Evolutionary conservation across 257 asterid genomes (phyloP).

Genomic region (Salvia hispanica): DNA sequence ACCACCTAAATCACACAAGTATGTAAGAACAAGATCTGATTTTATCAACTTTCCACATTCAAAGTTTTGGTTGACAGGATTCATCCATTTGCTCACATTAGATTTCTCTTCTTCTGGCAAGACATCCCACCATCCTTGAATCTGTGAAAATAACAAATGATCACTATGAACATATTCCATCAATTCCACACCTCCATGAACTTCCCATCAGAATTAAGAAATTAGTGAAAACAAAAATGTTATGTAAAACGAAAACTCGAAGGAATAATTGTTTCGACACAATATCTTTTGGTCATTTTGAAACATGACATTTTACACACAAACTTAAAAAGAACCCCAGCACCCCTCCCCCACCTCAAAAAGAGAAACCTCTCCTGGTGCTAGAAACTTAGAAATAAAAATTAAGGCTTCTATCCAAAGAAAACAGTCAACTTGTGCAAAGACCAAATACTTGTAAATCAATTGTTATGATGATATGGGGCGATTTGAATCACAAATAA

Average conservation of each 20-base stretch:
- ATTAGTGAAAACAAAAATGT: background rate
- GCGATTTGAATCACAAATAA: constrained; percentile 19
- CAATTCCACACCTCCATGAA: constrained; percentile 6
- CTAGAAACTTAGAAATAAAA: background rate
- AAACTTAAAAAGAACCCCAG: background rate
- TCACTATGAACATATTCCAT: constrained; percentile 2
- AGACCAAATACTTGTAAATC: constrained; percentile 14
- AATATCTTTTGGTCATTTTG: background rate
- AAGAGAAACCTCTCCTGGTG: background rate
- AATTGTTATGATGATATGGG: background rate
- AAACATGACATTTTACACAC: background rate
- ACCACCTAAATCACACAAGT: constrained; percentile 54
- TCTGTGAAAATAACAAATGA: constrained; percentile 45
- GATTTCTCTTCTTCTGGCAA: constrained; percentile 78
- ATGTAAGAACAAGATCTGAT: constrained; percentile 22
- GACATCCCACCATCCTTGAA: constrained; percentile 88
- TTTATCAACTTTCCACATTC: background rate
- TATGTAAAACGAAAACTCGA: background rate
- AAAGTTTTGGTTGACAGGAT: constrained; percentile 19
- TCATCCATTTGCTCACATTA: constrained; percentile 52
- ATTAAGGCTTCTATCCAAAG: background rate
- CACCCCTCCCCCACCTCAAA: background rate
- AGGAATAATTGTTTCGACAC: background rate
- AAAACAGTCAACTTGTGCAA: constrained; percentile 12
- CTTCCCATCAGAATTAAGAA: background rate